phyloP scores from a whole-genome alignment of 768 basidiomycete species.

The Amanita phalloides region DNA sequence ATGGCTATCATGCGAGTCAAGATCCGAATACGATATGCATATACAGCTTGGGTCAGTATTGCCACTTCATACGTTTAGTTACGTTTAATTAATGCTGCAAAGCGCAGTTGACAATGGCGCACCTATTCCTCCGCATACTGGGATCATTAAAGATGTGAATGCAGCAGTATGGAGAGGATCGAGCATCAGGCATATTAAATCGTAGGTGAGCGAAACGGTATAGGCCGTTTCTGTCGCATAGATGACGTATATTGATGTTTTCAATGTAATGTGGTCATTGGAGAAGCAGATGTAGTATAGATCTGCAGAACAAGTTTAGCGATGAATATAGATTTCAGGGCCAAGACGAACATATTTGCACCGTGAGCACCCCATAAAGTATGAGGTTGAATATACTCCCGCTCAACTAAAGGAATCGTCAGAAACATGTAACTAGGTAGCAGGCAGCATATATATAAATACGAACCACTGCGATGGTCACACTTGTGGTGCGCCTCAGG shows the following conservation, averaged over 20 bases:
- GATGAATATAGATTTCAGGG: not conserved
- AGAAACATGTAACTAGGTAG: not conserved
- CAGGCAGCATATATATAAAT: no score
- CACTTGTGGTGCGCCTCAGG: not conserved
- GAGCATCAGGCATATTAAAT: constrained; percentile 6
- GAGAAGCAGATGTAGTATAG: constrained; percentile 23
- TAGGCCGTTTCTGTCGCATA: constrained; percentile 18
- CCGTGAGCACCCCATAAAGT: constrained; percentile 1
- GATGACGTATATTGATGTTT: constrained; percentile 17
- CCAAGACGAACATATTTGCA: constrained; percentile 4
- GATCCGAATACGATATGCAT: constrained; percentile 21
- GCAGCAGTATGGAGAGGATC: not conserved
- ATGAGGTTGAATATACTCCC: not conserved
- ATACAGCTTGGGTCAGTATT: constrained; percentile 20
- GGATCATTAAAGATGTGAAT: constrained; percentile 12
- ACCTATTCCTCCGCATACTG: constrained; percentile 16
- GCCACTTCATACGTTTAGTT: constrained; percentile 13
- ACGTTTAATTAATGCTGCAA: not conserved
- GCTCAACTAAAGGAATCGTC: not conserved
- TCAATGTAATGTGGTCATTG: constrained; percentile 14
- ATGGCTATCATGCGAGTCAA: constrained; percentile 13
- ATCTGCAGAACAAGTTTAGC: constrained; percentile 9
- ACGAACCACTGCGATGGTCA: no score
- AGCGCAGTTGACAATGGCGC: not conserved
- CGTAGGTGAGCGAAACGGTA: constrained; percentile 15